Base-by-base conservation (phyloP, 225 moss, liverwort and hornwort species). In the Rhytidiadelphus loreus region DNA sequence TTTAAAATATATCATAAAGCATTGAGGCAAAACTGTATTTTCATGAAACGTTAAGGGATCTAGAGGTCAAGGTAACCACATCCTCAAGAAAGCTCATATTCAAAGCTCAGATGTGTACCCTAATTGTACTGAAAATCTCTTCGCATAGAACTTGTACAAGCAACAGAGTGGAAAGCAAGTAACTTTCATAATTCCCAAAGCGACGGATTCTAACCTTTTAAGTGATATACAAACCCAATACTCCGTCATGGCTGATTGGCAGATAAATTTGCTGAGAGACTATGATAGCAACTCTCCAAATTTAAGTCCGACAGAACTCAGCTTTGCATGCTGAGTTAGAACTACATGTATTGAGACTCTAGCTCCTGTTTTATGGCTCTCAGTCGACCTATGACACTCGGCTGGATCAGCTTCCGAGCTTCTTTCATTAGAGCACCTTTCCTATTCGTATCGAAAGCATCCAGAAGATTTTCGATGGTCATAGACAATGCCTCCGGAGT, bases 371-470 rank as follows among this genome's bases (percentile, higher is more conserved):
- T 95, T 57, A 96, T 91, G 69, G 83, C 85, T 89, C 92, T 89
- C 85, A 97, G 86, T 83, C 95, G 93, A 80, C 92, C 88, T 21
- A 97, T 94, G 65, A 97, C 93, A 84, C 93, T 96, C 59, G 97
- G 97, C 83, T 96, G 95, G 92, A 97, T 94, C 43, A 97, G 88
- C 70, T 95, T 97, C 85, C 93, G 96, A 72, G 96, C 96, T 89
- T 97, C 97, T 88, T 95, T 96, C 82, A 97, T 26, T 5, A 97
- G 91, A 60, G 95, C 92, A 73, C 96, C 92, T 94, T 95, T 94
- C 53, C 93, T 94, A 88, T 94, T 93, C 33, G 95, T 93, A 44
- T 95, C 91, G 80, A 96, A 95, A 80, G 97, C 95, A 93, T 96
- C 96, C 76, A 97, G 82, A 48, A 97, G 93, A 88, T 95, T 90